A percentile compares a stretch with the other conserved stretches of the same genome.
Evolutionary conservation across 73 alveolate genomes (phyloP).

Genomic region (Tetrahymena thermophila): DNA sequence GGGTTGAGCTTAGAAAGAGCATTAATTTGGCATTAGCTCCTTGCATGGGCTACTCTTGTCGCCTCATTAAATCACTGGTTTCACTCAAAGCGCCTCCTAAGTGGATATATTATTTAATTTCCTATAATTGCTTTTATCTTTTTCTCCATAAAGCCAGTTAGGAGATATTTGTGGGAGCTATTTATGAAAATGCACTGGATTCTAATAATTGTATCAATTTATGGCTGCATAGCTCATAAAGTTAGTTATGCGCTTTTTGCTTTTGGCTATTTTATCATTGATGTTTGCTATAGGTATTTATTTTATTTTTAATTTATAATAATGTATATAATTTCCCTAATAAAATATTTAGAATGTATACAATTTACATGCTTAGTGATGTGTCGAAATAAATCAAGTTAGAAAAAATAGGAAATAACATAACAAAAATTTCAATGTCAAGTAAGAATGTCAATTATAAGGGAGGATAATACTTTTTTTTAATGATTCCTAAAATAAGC

Average conservation of each 20-base stretch:
- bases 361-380: background rate
- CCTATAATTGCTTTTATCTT: background rate
- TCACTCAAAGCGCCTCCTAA: background rate
- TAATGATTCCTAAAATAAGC: background rate
- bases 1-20: background rate
- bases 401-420: background rate
- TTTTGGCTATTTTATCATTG: background rate
- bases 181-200: background rate
- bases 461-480: background rate
- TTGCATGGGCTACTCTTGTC: background rate
- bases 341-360: background rate
- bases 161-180: background rate
- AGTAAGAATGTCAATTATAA: background rate
- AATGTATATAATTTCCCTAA: background rate
- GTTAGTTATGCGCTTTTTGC: background rate
- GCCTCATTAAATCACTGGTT: background rate
- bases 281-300: background rate
- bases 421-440: background rate
- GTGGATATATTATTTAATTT: background rate
- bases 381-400: background rate
- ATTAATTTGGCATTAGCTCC: background rate
- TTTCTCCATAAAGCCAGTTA: background rate
- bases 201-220: background rate
- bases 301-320: too few species aligned
- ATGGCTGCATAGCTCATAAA: background rate